Evolutionary conservation across 495 filamentous ascomycete species (phyloP).

Genomic region (Friedmanniomyces simplex): DNA sequence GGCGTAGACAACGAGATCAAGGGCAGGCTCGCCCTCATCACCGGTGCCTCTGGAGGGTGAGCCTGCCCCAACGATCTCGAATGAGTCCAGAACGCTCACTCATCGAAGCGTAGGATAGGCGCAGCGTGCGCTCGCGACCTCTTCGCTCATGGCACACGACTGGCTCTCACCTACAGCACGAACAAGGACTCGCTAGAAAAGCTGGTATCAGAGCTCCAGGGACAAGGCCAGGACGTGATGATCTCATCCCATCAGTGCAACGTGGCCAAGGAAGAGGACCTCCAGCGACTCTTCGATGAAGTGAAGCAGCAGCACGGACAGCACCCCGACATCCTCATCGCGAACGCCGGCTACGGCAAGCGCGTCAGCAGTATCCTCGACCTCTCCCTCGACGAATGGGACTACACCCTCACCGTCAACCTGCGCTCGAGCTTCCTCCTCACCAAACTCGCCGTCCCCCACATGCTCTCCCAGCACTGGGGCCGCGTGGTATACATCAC

Average conservation of each 20-base stretch:
- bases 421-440: slow-evolving; percentile 56
- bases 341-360: slow-evolving; percentile 47
- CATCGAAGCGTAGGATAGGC: slow-evolving; percentile 37
- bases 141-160: slow-evolving; percentile 40
- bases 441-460: slow-evolving; percentile 51
- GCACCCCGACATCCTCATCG: slow-evolving; percentile 52
- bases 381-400: slow-evolving; percentile 52
- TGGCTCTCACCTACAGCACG: slow-evolving; percentile 53
- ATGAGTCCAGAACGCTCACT: slow-evolving; percentile 6
- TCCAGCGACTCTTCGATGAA: slow-evolving; percentile 42
- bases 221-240: slow-evolving; percentile 23
- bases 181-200: slow-evolving; percentile 39
- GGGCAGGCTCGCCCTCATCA: slow-evolving; percentile 53
- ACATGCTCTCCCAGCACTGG: slow-evolving; percentile 54
- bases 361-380: slow-evolving; percentile 41
- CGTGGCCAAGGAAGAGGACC: slow-evolving; percentile 40
- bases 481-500: slow-evolving; percentile 60
- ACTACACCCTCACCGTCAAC: slow-evolving; percentile 55
- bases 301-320: slow-evolving; percentile 44
- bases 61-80: no score
- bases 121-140: slow-evolving; percentile 49
- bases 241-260: slow-evolving; percentile 51
- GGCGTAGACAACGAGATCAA: slow-evolving; percentile 41
- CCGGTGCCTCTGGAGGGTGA: slow-evolving; percentile 57
- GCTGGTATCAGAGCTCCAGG: slow-evolving; percentile 28